Evolutionary conservation across 352 stramenopile species (phyloP), one percentile per base, ranked within the genome.

Genomic region (Pseudoperonospora humuli): DNA sequence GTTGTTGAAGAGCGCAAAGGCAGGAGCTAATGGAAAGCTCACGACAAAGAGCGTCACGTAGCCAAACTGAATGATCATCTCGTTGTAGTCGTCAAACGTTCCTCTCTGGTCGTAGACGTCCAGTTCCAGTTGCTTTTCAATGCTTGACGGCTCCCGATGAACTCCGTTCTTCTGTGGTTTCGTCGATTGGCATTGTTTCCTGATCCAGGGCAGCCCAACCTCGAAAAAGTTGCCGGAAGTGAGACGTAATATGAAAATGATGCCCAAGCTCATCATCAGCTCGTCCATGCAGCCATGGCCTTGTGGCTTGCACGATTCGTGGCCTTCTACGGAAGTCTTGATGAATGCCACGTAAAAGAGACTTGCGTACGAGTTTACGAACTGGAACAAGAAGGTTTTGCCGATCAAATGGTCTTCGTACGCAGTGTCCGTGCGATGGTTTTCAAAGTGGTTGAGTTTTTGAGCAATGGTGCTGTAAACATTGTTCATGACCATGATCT

Each of bases 321-420:
- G n/a, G 35, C 79, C 31, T 39, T 84, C 67, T 0, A 50, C 36
- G 15, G 29, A 17, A 14, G 36, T 26, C 39, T 86, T 86, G 19
- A 85, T 28, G 39, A 86, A 89, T n/a, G 74, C 74, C 11, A 86
- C 96, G 61, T 97, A 98, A 50, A 97, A 97, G 24, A 97, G 85
- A 21, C 84, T 95, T 26, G 86, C 85, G 54, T 97, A 97, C 57
- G 94, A 96, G 68, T 96, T 97, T 8, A 26, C 23, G 23, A 26
- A n/a, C n/a, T n/a, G n/a, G n/a, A n/a, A n/a, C n/a, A n/a, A n/a
- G n/a, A n/a, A n/a, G n/a, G n/a, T n/a, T n/a, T n/a, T n/a, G n/a
- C n/a, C n/a, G n/a, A n/a, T n/a, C n/a, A n/a, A n/a, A n/a, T n/a
- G n/a, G n/a, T n/a, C n/a, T n/a, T n/a, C n/a, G n/a, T n/a, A n/a